Percentiles rank a stretch among this genome's conserved stretches.
These are phyloP conservation scores for Baorangia bicolor DNA, from an alignment of 768 basidiomycete species.

Conservation along the genomic window DNA sequence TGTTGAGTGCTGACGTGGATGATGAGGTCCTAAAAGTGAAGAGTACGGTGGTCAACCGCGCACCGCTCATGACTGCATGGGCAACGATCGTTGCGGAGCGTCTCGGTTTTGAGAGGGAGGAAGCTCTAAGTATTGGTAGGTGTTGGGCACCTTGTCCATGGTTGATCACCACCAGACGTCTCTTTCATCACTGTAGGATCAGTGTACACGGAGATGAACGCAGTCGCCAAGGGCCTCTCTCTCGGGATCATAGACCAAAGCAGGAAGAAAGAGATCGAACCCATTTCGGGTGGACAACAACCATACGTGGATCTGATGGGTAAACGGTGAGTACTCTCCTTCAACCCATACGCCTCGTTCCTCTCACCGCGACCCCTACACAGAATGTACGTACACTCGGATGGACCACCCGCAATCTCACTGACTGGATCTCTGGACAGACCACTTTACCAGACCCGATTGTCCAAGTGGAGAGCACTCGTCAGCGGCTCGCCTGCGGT, in stretches of 20 bases:
- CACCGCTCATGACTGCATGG: constrained; percentile 96
- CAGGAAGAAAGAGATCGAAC: constrained; percentile 55
- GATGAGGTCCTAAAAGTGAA: constrained; percentile 58
- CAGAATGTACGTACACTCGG: constrained; percentile 40
- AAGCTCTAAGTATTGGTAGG: constrained; percentile 88
- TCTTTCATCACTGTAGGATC: constrained; percentile 54
- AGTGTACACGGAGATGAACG: constrained; percentile 93
- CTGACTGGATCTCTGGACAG: constrained; percentile 37
- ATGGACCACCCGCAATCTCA: background rate
- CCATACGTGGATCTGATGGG: constrained; percentile 89
- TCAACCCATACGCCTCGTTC: background rate
- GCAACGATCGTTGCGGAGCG: constrained; percentile 81
- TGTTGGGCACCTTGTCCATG: background rate
- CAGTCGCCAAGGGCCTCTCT: constrained; percentile 78
- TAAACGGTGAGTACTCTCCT: constrained; percentile 44
- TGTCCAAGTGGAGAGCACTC: constrained; percentile 80
- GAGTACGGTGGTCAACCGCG: constrained; percentile 76
- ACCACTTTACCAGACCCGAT: constrained; percentile 73
- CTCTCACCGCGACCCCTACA: background rate
- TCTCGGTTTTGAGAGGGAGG: constrained; percentile 83
- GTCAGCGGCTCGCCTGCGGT: constrained; percentile 64
- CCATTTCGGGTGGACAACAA: constrained; percentile 57
- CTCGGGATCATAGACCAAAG: constrained; percentile 71
- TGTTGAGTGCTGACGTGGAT: constrained; percentile 3
- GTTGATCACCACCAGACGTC: background rate